These are phyloP conservation scores for Aeminium ludgeri DNA, from an alignment of 495 filamentous ascomycete genomes.

Conservation along the genomic window DNA sequence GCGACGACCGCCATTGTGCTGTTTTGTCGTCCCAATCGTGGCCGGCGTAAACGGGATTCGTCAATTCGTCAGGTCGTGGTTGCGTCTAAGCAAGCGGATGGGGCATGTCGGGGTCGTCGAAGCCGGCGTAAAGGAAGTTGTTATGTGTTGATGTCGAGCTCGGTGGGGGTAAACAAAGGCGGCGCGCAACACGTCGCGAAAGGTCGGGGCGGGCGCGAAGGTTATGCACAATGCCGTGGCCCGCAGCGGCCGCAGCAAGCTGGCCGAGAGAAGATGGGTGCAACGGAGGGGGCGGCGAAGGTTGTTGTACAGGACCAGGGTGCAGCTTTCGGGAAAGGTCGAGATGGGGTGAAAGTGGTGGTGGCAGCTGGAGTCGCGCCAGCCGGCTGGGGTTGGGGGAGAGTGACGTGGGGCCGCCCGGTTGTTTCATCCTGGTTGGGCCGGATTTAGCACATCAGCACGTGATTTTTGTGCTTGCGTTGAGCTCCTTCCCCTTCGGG, in stretches of 20 bases:
- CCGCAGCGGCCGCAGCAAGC: not conserved
- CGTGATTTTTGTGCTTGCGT: too few relatives aligned
- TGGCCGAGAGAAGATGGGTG: not conserved
- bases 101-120: not conserved
- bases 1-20: slow-evolving; percentile 48
- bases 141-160: not conserved
- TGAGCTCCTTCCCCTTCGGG: too few relatives aligned
- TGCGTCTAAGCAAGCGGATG: too few relatives aligned
- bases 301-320: too few relatives aligned
- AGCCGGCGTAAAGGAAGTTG: not conserved
- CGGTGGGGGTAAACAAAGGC: not conserved
- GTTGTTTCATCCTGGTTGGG: too few relatives aligned
- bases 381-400: too few relatives aligned
- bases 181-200: not conserved
- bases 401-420: too few relatives aligned
- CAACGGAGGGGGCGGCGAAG: too few relatives aligned
- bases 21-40: not conserved
- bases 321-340: too few relatives aligned
- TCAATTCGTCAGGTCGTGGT: slow-evolving; percentile 1
- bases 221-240: slow-evolving; percentile 1
- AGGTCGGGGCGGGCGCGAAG: not conserved
- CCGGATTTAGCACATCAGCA: too few relatives aligned
- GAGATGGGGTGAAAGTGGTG: not conserved
- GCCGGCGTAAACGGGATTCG: too few relatives aligned
- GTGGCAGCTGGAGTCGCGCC: not conserved